A percentile compares a stretch with the other conserved stretches of the same genome.
These are phyloP conservation scores for Penicillium olsonii DNA, from an alignment of 2,329 filamentous ascomycete species.

Conservation along the genomic window DNA sequence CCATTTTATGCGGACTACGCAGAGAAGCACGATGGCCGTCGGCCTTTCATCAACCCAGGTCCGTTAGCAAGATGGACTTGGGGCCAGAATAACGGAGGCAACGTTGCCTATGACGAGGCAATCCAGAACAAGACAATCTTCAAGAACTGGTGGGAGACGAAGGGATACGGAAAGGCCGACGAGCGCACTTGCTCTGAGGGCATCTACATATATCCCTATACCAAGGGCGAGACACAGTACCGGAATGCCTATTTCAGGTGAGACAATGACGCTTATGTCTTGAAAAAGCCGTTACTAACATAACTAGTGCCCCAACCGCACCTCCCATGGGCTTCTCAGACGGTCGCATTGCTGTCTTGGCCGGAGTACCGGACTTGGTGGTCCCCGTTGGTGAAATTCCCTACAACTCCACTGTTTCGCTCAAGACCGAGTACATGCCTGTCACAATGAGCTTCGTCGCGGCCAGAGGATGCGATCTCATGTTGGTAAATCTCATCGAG, in stretches of 20 bases:
- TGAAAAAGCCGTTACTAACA: neutral
- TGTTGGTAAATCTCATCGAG: slow-evolving; percentile 32
- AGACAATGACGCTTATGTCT: neutral
- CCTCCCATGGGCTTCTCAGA: slow-evolving; percentile 25
- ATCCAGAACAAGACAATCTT: slow-evolving; percentile 36
- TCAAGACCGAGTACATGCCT: slow-evolving; percentile 33
- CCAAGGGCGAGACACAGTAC: slow-evolving; percentile 20
- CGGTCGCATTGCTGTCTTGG: slow-evolving; percentile 24
- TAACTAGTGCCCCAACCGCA: slow-evolving; percentile 9
- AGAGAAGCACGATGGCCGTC: slow-evolving; percentile 21
- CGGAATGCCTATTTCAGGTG: slow-evolving; percentile 20
- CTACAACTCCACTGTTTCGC: slow-evolving; percentile 29
- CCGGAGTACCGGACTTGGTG: slow-evolving; percentile 31
- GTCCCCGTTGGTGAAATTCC: slow-evolving; percentile 27
- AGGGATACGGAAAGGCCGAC: slow-evolving; percentile 25
- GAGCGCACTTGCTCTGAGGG: slow-evolving; percentile 32
- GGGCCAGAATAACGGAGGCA: slow-evolving; percentile 20
- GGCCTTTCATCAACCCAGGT: slow-evolving; percentile 33
- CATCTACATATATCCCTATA: slow-evolving; percentile 32
- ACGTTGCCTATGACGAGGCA: slow-evolving; percentile 25
- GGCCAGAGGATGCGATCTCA: slow-evolving; percentile 34
- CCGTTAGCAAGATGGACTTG: slow-evolving; percentile 26
- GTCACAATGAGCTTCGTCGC: slow-evolving; percentile 35
- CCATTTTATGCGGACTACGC: slow-evolving; percentile 32
- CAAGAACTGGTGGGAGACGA: slow-evolving; percentile 34